Base-by-base conservation (phyloP, 2,329 filamentous ascomycete species). In the Xylariaceae sp. region DNA sequence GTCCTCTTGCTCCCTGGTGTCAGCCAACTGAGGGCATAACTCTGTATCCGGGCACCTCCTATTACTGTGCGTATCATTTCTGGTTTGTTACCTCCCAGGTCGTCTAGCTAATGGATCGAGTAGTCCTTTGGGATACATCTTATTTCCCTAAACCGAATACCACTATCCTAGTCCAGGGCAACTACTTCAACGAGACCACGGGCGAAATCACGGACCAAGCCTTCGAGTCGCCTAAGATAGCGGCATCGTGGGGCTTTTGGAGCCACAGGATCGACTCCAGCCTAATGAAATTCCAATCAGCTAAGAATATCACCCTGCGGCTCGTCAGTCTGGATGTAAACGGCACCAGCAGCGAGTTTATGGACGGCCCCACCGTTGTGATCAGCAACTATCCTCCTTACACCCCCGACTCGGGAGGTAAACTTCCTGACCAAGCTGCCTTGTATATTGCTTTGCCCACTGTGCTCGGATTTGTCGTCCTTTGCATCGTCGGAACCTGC, bases 71-170 rank as follows among this genome's bases (percentile, higher is more conserved):
- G 54, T 20, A 12, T 57, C 18, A 48, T 26, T 9, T 6, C 20
- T n/a, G 9, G 12, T 43, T 20, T 29, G 20, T 19, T 20, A 9
- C 7, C 37, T 18, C 10, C 7, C n/a, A 40, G n/a, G 3, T 29
- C 50, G 40, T 18, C 46, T 52, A 54, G 18, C 54, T 57, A 26
- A 43, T 32, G 16, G 16, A 29, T n/a, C 29, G 10, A 2, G 7
- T 45, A 85, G 82, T 85, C 51, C 83, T 80, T 23, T 85, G 82
- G 82, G 81, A 86, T 61, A 73, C 81, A 20, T 71, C 75, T 48
- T 80, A 74, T 70, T 84, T 82, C 73, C 73, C 74, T 64, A 67
- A 71, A 46, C 70, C 73, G 52, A 75, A 77, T 63, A 72, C 72
- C 20, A 75, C 72, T 44, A 66, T 79, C 51, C 64, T 57, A 29